phyloP scores from a whole-genome alignment of 768 basidiomycete species.

The Lactarius indigo region DNA sequence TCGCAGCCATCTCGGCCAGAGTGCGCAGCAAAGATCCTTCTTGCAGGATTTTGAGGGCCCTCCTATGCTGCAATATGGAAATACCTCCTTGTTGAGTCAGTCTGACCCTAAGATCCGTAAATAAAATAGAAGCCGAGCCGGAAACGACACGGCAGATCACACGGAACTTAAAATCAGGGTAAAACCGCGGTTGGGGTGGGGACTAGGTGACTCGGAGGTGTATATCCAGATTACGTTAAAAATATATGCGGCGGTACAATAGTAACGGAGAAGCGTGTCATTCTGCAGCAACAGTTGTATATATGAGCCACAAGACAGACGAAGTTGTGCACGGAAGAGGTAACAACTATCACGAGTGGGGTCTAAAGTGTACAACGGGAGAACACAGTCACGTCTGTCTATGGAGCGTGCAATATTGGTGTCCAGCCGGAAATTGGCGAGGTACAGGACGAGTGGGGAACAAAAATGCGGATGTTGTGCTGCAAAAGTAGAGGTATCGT shows the following conservation, averaged over 20 bases:
- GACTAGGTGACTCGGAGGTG: constrained; percentile 1
- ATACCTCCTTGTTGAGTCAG: background rate
- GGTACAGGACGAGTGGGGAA: constrained; percentile 7
- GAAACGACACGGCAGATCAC: background rate
- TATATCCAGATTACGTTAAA: constrained; percentile 12
- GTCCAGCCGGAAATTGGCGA: constrained; percentile 4
- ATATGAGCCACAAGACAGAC: background rate
- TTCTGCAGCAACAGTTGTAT: constrained; percentile 10
- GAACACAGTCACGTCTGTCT: constrained; percentile 14
- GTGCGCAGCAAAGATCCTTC: background rate
- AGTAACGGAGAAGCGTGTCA: constrained; percentile 9
- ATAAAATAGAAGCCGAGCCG: background rate
- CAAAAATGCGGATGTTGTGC: constrained; percentile 13
- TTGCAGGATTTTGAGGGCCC: background rate
- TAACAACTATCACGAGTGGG: constrained; percentile 2
- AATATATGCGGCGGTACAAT: constrained; percentile 22
- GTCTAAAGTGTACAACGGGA: constrained; percentile 17
- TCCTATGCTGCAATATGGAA: too few species aligned
- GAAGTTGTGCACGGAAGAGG: background rate
- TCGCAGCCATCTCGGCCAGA: background rate
- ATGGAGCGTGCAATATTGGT: background rate
- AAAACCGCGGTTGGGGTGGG: background rate
- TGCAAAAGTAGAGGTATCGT: constrained; percentile 23
- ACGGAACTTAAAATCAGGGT: background rate
- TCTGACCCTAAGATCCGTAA: background rate